Percentiles rank a stretch among this genome's conserved stretches.
These are phyloP conservation scores for Phalaenopsis aphrodite DNA, from an alignment of 106 monocot species.

Conservation along the genomic window DNA sequence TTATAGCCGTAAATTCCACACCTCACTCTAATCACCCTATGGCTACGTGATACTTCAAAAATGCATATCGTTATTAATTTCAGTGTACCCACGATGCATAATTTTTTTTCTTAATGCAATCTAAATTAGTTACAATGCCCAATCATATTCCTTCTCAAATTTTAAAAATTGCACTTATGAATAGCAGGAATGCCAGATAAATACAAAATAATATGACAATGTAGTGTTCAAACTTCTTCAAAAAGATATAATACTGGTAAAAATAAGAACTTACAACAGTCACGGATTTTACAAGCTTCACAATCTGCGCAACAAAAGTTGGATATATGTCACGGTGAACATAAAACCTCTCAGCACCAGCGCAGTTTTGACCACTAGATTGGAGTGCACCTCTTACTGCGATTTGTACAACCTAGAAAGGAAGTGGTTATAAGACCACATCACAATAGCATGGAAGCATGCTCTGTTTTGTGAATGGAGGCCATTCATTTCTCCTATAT, in stretches of 20 bases:
- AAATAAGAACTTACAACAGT: constrained; percentile 73
- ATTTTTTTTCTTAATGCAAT: background rate
- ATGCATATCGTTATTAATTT: background rate
- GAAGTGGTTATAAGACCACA: constrained; percentile 6
- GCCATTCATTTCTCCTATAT: background rate
- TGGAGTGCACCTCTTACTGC: constrained; percentile 89
- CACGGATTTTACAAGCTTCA: constrained; percentile 91
- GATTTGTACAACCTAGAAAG: constrained; percentile 78
- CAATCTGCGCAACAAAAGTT: constrained; percentile 77
- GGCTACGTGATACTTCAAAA: too few relatives aligned
- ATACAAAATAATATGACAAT: background rate
- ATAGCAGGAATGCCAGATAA: background rate
- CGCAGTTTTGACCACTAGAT: constrained; percentile 99
- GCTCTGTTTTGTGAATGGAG: background rate
- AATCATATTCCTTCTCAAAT: background rate
- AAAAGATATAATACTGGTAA: background rate
- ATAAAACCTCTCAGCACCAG: constrained; percentile 99
- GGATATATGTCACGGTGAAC: constrained; percentile 81
- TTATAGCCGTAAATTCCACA: background rate
- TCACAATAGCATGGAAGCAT: background rate
- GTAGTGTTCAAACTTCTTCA: background rate
- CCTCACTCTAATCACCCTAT: too few relatives aligned
- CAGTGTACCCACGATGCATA: background rate
- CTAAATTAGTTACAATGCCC: background rate
- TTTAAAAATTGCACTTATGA: background rate